Base-by-base conservation (phyloP, 2,329 filamentous ascomycete species). In the Diaporthe batatas region DNA sequence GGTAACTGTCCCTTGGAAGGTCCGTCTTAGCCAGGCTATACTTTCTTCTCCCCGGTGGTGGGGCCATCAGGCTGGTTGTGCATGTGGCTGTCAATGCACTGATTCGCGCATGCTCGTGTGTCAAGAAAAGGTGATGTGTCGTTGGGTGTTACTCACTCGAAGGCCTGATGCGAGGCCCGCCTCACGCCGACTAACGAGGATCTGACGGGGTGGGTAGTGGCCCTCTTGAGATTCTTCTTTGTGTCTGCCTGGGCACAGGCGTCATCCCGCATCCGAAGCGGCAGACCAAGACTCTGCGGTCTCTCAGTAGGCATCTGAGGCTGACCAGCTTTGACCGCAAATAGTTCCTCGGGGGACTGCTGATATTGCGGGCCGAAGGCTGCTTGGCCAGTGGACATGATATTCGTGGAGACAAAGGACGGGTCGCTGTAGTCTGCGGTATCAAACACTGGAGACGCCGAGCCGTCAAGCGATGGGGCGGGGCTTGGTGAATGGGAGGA, bases 31-130 rank as follows among this genome's bases (percentile, higher is more conserved):
- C 55, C 68, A 68, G 51, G 12, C 32, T 21, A 29, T 39, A 73
- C 54, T 64, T 70, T 69, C 67, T 73, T 34, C 71, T 73, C 21
- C 73, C 71, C 0, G 71, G 71, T 51, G 73, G 73, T 57, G 73
- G 73, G 44, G 59, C 59, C 73, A 71, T 74, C 47, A 74, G 71
- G 49, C 73, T 74, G 21, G 18, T 23, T 16, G 29, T 21, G 39
- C 47, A 39, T 39, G 44, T 39, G 36, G 42, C 21, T 34, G 68
- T 74, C 42, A 74, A 68, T 57, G 36, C 44, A 36, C 18, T 58
- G 34, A 5, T 47, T n/a, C 18, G n/a, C 44, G 34, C 42, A 68
- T 51, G n/a, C 44, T 25, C 42, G 59, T 51, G 47, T 21, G 44
- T 42, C 0, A 47, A 16, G 49, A 54, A 29, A 6, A n/a, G 25